Base-by-base conservation (phyloP, 352 stramenopile genomes). In the Hyaloperonospora arabidopsidis region DNA sequence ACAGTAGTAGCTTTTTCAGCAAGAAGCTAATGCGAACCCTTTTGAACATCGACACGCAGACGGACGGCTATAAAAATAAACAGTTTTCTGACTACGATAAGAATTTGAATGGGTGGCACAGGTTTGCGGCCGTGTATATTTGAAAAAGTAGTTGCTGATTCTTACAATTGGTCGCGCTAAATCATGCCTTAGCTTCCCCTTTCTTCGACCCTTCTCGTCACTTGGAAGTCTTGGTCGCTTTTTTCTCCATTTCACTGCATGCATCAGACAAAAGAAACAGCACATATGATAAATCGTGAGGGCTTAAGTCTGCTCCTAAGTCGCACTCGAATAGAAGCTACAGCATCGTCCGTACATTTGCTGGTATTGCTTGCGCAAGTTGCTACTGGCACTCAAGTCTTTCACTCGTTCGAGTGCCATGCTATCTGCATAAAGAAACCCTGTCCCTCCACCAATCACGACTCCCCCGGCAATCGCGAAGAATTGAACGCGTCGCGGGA, bases 281-380 rank as follows among this genome's bases (percentile, higher is more conserved):
- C 35, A 14, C 22, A 25, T 21, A 25, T 17, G 15, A 46, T 39
- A 2, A 57, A 52, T 21, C 52, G 45, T 15, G 54, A 14, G 22
- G 7, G 19, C 47, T 35, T 22, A 17, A 7, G n/a, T 35, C 2
- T 11, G 17, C 10, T 11, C 12, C 10, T 23, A 15, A 5, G 11
- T n/a, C 23, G 21, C 12, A 15, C 14, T 39, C n/a, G 13, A 22
- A 5, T 36, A 19, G 17, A 14, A 14, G 18, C 18, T 45, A 19
- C 2, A 49, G 67, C 8, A 18, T 21, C 15, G 10, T 11, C 5
- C 70, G 49, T 49, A 89, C 79, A 89, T 68, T 53, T 92, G 79
- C 61, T 87, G 78, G 66, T 86, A 83, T 45, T 92, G 72, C 53
- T 92, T 89, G 61, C 82, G 77, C 53, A 92, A 59, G 1, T 67